Evolutionary conservation across 208 protist species (phyloP).

Genomic region (Trichomonas vaginalis): DNA sequence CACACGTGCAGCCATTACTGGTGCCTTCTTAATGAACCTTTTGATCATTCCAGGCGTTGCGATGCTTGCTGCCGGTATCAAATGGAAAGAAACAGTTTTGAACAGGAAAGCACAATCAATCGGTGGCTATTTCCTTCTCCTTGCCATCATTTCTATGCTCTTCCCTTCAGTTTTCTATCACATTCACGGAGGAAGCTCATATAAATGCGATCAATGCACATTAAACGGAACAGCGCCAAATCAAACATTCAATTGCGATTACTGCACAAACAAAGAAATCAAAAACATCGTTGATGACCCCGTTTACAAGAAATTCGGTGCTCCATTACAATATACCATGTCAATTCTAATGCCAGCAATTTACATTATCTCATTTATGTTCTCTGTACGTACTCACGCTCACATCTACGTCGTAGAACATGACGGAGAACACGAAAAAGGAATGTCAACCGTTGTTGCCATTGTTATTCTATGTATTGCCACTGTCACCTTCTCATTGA

Average conservation of each 20-base stretch:
- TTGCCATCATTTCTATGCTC: background rate
- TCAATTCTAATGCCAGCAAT: background rate
- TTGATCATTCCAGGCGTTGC: background rate
- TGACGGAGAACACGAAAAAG: background rate
- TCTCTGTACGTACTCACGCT: background rate
- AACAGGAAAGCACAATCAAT: background rate
- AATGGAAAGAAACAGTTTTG: conserved; percentile 1
- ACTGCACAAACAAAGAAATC: background rate
- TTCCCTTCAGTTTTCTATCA: conserved; percentile 14
- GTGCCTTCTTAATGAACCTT: background rate
- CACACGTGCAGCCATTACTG: background rate
- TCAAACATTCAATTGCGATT: background rate
- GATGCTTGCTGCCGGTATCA: background rate
- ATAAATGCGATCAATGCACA: background rate
- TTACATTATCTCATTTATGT: background rate
- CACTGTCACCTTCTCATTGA: background rate
- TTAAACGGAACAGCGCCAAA: no score
- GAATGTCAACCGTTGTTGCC: background rate
- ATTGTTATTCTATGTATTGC: background rate
- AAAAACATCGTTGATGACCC: background rate
- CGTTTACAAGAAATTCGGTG: background rate
- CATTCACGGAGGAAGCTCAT: background rate
- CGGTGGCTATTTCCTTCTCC: background rate
- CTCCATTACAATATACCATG: background rate
- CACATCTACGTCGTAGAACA: background rate